A percentile compares a stretch with the other conserved stretches of the same genome.
Evolutionary conservation across 768 basidiomycete genomes (phyloP).

Genomic region (Macrocybe gigantea): DNA sequence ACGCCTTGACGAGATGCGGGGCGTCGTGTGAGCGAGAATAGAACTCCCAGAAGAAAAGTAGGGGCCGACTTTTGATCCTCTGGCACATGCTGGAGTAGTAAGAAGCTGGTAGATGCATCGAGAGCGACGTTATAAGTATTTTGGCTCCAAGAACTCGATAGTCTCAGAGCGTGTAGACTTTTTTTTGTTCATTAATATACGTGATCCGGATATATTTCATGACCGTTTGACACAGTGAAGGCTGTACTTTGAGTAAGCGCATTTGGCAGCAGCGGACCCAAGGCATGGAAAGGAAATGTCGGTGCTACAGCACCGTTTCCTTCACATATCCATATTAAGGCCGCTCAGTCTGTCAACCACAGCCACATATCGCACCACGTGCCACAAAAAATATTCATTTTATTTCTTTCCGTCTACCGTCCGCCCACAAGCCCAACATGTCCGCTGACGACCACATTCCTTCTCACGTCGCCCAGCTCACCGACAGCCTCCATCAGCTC

Average conservation of each 20-base stretch:
- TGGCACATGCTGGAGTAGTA: conserved; percentile 34
- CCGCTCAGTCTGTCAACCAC: neutral
- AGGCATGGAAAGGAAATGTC: conserved; percentile 11
- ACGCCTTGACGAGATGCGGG: conserved; percentile 5
- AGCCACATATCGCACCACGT: neutral
- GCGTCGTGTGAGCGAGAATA: conserved; percentile 14
- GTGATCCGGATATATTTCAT: conserved; percentile 41
- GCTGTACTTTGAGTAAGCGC: conserved; percentile 31
- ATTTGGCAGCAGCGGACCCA: conserved; percentile 40
- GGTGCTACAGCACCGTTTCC: conserved; percentile 15
- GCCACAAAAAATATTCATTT: conserved; percentile 3
- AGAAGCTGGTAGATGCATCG: conserved; percentile 26
- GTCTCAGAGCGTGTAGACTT: conserved; percentile 10
- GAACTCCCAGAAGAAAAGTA: conserved; percentile 22
- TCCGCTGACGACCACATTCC: conserved; percentile 1
- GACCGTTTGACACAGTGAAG: conserved; percentile 41
- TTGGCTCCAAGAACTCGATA: conserved; percentile 18
- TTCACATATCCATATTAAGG: conserved; percentile 32
- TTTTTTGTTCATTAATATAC: conserved; percentile 34
- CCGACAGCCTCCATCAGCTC: neutral
- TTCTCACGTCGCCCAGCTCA: conserved; percentile 24
- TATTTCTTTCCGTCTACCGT: conserved; percentile 5
- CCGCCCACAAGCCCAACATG: neutral
- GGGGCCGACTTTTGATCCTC: conserved; percentile 18
- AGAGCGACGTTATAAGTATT: conserved; percentile 15